Conservation (phyloP, 208 protist species). For the Acanthamoeba culbertsoni region DNA sequence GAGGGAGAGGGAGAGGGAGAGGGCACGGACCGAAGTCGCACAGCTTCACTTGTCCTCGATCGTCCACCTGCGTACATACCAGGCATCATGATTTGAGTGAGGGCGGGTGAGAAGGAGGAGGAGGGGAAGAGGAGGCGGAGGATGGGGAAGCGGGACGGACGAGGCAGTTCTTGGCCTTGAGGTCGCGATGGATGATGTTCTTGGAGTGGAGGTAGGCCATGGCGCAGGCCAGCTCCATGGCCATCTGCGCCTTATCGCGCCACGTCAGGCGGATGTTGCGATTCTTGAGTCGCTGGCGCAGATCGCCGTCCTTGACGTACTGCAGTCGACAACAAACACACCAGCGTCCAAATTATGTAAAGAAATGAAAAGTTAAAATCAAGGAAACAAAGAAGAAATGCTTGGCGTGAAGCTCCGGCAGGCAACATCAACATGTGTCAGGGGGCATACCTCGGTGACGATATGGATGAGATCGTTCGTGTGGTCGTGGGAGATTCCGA, state of each 20-base stretch:
- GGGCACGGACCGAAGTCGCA: slow-evolving; percentile 49
- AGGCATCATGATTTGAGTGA: too few relatives aligned
- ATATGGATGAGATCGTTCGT: slow-evolving; percentile 41
- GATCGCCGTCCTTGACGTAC: slow-evolving; percentile 16
- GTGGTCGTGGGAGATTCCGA: slow-evolving; percentile 39
- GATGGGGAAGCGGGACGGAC: neutral
- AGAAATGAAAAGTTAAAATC: neutral
- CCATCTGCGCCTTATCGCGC: slow-evolving; percentile 9
- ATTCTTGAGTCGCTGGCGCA: slow-evolving; percentile 4
- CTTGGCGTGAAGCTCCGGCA: too few relatives aligned
- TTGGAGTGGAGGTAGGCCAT: slow-evolving; percentile 49
- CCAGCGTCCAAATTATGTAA: neutral
- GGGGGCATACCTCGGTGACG: neutral
- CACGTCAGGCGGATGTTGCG: neutral
- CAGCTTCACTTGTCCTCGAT: neutral
- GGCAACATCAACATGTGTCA: too few relatives aligned
- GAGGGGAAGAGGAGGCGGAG: neutral
- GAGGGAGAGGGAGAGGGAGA: too few relatives aligned
- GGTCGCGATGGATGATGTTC: slow-evolving; percentile 40
- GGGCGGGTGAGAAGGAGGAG: too few relatives aligned
- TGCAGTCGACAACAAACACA: neutral
- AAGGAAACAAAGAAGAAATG: neutral
- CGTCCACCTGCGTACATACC: neutral
- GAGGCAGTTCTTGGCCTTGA: slow-evolving; percentile 44
- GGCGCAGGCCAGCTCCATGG: neutral